phyloP scores from a whole-genome alignment of 345 rosid species.

The Capsella bursapastoris region DNA sequence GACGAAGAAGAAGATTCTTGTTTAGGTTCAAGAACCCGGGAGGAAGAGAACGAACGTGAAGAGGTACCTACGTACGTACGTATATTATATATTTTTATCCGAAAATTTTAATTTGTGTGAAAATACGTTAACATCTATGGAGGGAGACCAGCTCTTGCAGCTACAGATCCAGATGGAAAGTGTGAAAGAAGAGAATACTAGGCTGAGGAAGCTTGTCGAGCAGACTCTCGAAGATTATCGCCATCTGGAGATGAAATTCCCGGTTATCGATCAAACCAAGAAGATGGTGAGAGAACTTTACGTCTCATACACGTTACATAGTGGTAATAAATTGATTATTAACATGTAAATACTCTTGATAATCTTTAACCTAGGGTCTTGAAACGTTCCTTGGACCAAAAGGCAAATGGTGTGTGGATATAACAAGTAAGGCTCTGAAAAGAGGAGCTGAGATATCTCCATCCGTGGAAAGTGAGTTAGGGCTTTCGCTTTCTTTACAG shows the following conservation, averaged over 20 bases:
- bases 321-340: not conserved
- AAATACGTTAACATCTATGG: slow-evolving; percentile 22
- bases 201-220: slow-evolving; percentile 44
- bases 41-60: slow-evolving; percentile 43
- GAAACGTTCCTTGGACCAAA: slow-evolving; percentile 36
- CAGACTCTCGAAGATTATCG: slow-evolving; percentile 44
- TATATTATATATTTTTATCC: not conserved
- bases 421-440: slow-evolving; percentile 25
- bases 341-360: not conserved
- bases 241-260: slow-evolving; percentile 46
- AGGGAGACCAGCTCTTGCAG: slow-evolving; percentile 41
- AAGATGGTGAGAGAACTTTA: slow-evolving; percentile 35
- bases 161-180: slow-evolving; percentile 43
- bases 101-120: not conserved
- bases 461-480: slow-evolving; percentile 35
- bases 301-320: slow-evolving; percentile 1
- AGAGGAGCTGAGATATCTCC: slow-evolving; percentile 30
- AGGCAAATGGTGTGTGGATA: slow-evolving; percentile 20
- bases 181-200: slow-evolving; percentile 45
- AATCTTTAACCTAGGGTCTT: slow-evolving; percentile 31
- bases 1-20: slow-evolving; percentile 18
- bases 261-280: slow-evolving; percentile 29
- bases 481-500: slow-evolving; percentile 43
- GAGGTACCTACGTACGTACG: slow-evolving; percentile 31
- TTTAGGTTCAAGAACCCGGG: slow-evolving; percentile 26